These are phyloP conservation scores for Zygosaccharomyces bisporus DNA, from an alignment of 805 yeast species.

Conservation along the genomic window DNA sequence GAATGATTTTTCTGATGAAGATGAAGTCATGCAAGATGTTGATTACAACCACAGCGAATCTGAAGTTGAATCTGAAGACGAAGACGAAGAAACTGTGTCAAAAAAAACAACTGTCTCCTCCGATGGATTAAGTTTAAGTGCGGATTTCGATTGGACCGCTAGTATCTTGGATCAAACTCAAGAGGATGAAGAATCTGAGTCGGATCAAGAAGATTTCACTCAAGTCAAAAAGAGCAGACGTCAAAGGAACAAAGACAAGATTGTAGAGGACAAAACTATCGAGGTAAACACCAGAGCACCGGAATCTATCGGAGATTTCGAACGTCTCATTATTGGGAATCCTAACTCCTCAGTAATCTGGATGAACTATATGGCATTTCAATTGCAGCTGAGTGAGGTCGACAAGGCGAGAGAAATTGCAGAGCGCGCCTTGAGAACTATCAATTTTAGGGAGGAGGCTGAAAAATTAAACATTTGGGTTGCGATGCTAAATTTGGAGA, in stretches of 20 bases:
- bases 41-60: conserved; percentile 32
- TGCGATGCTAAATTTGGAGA: conserved; percentile 89
- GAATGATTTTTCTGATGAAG: conserved; percentile 23
- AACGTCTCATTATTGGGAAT: conserved; percentile 83
- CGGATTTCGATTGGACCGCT: conserved; percentile 95
- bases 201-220: conserved; percentile 51
- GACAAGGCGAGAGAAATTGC: conserved; percentile 94
- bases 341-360: conserved; percentile 92
- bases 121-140: conserved; percentile 67
- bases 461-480: conserved; percentile 95
- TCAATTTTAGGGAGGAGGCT: conserved; percentile 84
- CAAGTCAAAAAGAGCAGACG: conserved; percentile 43
- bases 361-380: conserved; percentile 99
- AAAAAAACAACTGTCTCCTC: conserved; percentile 32
- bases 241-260: conserved; percentile 42
- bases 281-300: conserved; percentile 83
- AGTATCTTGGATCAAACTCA: conserved; percentile 78
- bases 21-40: conserved; percentile 31
- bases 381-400: conserved; percentile 86
- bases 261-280: conserved; percentile 76
- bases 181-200: conserved; percentile 50
- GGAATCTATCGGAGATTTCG: conserved; percentile 87
- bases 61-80: conserved; percentile 35
- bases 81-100: conserved; percentile 30
- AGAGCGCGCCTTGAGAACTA: conserved; percentile 86